Base-by-base conservation (phyloP, 2,329 filamentous ascomycete genomes). In the Ambrosiella beaveri region DNA sequence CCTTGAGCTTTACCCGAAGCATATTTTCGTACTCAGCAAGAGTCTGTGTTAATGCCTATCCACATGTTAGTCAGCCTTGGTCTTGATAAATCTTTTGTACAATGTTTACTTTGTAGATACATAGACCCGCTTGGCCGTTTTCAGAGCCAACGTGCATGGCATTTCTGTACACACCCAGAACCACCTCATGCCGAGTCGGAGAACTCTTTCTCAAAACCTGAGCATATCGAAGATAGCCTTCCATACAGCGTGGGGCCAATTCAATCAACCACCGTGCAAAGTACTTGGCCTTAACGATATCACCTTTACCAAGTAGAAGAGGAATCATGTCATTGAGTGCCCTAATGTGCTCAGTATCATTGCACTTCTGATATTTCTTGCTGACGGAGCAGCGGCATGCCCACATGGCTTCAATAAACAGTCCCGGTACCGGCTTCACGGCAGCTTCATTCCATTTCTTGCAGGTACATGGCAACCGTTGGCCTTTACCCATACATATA, bases 221-320 rank as follows among this genome's bases (percentile, higher is more conserved):
- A 1, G 69, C 71, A 3, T 73, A 62, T 2, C 72, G 68, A 7
- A 74, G 66, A 59, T 74, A 74, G 7, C 71, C 71, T 62, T 74
- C 70, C 13, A 71, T 66, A 1, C 69, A 63, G 40, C 66, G 65
- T 19, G 72, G 72, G 5, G 71, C 69, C 47, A 74, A 65, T 57
- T 73, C 70, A 15, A 74, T 61, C 19, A 74, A 68, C 70, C 71
- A 73, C 62, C 71, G 69, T 7, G 72, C 71, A 57, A 73, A 71
- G 39, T 62, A 66, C 59, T 64, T 66, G 12, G 72, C 72, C 27
- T 68, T 67, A 4, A 66, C 67, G 1, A 73, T 63, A 41, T 73
- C 63, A 19, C 67, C 67, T 59, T 73, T 70, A 57, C 71, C 72
- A 51, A 63, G 61, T 8, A 27, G 56, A 0, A 68, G 70, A 1